Percentiles rank a stretch among this genome's conserved stretches.
Evolutionary conservation across 1,139 yeast species (phyloP).

Genomic region (Hanseniaspora sp.): DNA sequence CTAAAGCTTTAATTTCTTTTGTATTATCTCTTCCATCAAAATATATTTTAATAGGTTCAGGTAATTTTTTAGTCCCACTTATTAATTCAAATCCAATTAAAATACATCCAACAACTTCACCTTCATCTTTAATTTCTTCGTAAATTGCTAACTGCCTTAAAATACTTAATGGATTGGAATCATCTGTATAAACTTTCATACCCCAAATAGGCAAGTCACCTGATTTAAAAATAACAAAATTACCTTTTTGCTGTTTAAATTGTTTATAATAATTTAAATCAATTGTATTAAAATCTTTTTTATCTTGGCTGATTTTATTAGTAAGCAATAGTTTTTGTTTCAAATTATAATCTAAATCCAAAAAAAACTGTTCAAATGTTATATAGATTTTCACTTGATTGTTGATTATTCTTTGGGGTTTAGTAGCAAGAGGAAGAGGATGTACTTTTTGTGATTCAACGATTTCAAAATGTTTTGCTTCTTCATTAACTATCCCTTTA

Average conservation of each 20-base stretch:
- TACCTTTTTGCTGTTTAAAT: constrained; percentile 19
- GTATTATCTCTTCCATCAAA: constrained; percentile 13
- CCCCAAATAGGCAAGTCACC: constrained; percentile 59
- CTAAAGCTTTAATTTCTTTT: constrained; percentile 29
- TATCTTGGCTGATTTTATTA: background rate
- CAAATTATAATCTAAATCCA: constrained; percentile 5
- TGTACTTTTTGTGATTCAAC: background rate
- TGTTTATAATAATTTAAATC: background rate
- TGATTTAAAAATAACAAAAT: constrained; percentile 27
- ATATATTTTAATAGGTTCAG: constrained; percentile 1
- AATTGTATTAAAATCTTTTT: background rate
- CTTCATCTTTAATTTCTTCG: constrained; percentile 35
- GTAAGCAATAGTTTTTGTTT: background rate
- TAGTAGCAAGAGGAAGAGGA: background rate
- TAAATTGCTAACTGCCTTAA: constrained; percentile 60
- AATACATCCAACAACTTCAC: background rate
- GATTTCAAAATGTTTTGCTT: background rate
- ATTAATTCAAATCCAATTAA: constrained; percentile 13
- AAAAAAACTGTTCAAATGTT: constrained; percentile 1
- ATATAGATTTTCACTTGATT: background rate
- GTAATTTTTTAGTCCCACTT: background rate
- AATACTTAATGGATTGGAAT: constrained; percentile 69
- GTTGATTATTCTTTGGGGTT: constrained; percentile 5
- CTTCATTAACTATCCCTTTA: background rate
- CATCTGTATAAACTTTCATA: constrained; percentile 84